phyloP scores from a whole-genome alignment of 345 rosid species.

The Melastoma malabathricum region DNA sequence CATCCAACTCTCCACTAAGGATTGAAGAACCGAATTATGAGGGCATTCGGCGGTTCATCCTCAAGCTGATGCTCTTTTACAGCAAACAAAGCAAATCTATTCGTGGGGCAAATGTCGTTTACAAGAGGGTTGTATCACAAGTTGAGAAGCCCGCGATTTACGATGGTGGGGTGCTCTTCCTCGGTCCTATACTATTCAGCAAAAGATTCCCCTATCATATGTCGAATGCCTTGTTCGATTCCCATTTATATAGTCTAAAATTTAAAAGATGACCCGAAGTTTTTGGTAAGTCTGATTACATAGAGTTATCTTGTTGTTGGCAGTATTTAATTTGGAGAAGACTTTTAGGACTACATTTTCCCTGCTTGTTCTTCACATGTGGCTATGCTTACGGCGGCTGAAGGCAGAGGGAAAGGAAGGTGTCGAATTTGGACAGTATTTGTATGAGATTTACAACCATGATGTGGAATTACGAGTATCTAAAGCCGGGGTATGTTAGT shows the following conservation, averaged over 20 bases:
- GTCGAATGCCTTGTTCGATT: too few relatives aligned
- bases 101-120: slow-evolving; percentile 76
- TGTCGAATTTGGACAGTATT: slow-evolving; percentile 75
- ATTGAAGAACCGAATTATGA: slow-evolving; percentile 62
- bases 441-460: slow-evolving; percentile 89
- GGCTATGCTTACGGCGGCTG: slow-evolving; percentile 73
- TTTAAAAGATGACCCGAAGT: too few relatives aligned
- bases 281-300: too few relatives aligned
- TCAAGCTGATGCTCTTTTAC: slow-evolving; percentile 67
- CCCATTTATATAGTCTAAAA: too few relatives aligned
- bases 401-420: slow-evolving; percentile 91
- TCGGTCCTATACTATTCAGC: too few relatives aligned
- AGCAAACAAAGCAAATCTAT: slow-evolving; percentile 81
- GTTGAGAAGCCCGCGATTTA: slow-evolving; percentile 60
- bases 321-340: slow-evolving; percentile 93
- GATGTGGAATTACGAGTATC: slow-evolving; percentile 88
- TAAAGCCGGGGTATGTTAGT: slow-evolving; percentile 69
- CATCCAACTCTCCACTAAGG: slow-evolving; percentile 54
- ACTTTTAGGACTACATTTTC: slow-evolving; percentile 71
- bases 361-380: slow-evolving; percentile 87
- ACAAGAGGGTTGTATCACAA: slow-evolving; percentile 48
- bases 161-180: too few relatives aligned
- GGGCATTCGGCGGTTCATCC: slow-evolving; percentile 38
- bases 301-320: slow-evolving; percentile 5
- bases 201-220: too few relatives aligned